Evolutionary conservation across 1,139 yeast genomes (phyloP), one percentile per base, ranked within the genome.

Genomic region (Protomyces arabidopsidicola): DNA sequence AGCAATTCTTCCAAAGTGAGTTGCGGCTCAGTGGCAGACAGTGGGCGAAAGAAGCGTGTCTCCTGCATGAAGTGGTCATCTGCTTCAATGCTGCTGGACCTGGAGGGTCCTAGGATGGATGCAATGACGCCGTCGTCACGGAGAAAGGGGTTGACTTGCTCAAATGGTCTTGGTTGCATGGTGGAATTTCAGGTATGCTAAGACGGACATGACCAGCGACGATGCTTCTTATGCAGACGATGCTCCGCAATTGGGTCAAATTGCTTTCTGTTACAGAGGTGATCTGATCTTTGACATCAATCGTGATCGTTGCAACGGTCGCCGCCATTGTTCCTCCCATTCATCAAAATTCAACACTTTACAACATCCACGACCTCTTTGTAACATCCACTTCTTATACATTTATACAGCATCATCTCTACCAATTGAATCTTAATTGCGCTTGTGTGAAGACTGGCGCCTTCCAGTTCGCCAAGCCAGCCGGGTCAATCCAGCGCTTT

Each of bases 391-490:
- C 16, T 16, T 38, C 16, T 38, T 38, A 18, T 18, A 42, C 22
- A 20, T 42, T 42, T 42, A 42, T 42, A 42, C 51, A 16, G 31
- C 31, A 27, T 27, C 31, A 27, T 16, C 2, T 18, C 54, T 39
- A 58, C 62, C 62, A 58, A 42, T 58, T 58, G 56, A 58, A 58
- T n/a, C 62, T 45, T 9, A 58, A 18, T 31, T 58, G 62, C 22
- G 62, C 62, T 12, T 58, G 62, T n/a, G 62, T 58, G 38, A 58
- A 53, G 51, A 51, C 53, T 12, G 99, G 99, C 3, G 98, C 98
- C 68, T 88, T 88, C 99, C 99, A 93, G 42, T 81, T 79, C 39
- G 64, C 57, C 66, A 93, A 78, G 70, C 82, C 83, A 3, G 79
- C 75, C 0, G 96, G 86, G 70, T 88, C 91, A 66, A 93, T 81